Base-by-base conservation (phyloP, 768 basidiomycete genomes). In the Tulasnella sp. region DNA sequence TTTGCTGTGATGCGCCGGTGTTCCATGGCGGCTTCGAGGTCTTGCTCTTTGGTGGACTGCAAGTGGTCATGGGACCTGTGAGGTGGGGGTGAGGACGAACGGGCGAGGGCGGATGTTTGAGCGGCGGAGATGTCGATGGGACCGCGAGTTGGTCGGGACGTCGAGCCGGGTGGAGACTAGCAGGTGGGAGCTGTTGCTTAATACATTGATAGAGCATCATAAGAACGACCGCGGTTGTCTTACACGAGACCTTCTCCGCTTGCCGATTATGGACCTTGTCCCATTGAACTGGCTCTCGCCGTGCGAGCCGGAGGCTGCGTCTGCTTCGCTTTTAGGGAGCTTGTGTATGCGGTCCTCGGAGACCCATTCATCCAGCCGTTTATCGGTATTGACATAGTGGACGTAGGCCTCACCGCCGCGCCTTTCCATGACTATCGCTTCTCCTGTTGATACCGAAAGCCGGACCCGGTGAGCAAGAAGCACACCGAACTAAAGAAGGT, bases 1-100 rank as follows among this genome's bases (percentile, higher is more conserved):
- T 91, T 89, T 6, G 90, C 88, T 32, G 88, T 89, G 80, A 90
- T 88, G 82, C 90, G 87, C 82, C 89, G 90, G 82, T 92, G 91
- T 76, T 89, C 90, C 78, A 90, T 86, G 35, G 91, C 84, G 81
- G 92, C 91, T 81, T 77, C 74, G 20, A 70, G 40, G 29, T 79
- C 77, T 23, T 71, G 51, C 23, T 79, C 79, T 70, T 71, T 46
- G 32, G 57, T 78, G 13, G 40, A 48, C 23, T 46, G 61, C 51
- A 77, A 61, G 69, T 77, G 76, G 44, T 77, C 76, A 18, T 55
- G 46, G 7, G 70, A 44, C 16, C 23, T 51, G 5, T 71, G 76
- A 16, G 76, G 61, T 35, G 76, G 76, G 5, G 76, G 69, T 18
- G 76, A 40, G 29, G 37, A 15, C 11, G 48, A 39, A 77, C 35